Conservation (phyloP, 2,329 filamentous ascomycete species). For the Knoxdaviesia capensis region DNA sequence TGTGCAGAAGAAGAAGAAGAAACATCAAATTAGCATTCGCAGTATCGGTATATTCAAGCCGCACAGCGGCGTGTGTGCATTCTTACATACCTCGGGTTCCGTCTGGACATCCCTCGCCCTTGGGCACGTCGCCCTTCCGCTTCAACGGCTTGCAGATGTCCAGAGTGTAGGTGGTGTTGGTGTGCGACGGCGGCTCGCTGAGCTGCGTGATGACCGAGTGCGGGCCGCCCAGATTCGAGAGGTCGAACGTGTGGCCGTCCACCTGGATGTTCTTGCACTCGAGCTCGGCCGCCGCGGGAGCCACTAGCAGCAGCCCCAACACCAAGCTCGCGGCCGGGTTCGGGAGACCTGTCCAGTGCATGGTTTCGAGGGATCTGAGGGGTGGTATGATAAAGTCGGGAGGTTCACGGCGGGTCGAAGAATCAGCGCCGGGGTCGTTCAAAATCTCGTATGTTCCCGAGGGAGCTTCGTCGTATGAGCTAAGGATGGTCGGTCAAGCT, state of each 20-base stretch:
- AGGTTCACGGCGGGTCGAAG: not conserved
- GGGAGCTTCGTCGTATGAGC: no score
- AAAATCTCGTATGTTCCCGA: not conserved
- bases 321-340: not conserved
- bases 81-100: conserved; percentile 41
- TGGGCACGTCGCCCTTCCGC: conserved; percentile 32
- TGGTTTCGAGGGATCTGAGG: not conserved
- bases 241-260: conserved; percentile 40
- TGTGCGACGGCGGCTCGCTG: conserved; percentile 28
- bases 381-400: not conserved
- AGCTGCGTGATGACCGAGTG: conserved; percentile 45
- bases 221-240: conserved; percentile 42
- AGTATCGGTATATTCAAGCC: not conserved
- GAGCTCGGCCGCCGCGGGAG: conserved; percentile 25
- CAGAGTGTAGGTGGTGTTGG: conserved; percentile 65
- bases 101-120: conserved; percentile 42
- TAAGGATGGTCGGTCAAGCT: no score
- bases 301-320: conserved; percentile 16
- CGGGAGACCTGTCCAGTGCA: not conserved
- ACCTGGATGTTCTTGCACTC: conserved; percentile 41
- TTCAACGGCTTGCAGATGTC: conserved; percentile 54
- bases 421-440: not conserved
- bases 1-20: conserved; percentile 12
- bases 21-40: conserved; percentile 4
- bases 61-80: not conserved